Base-by-base conservation (phyloP, 192 early-diverging fungal species). In the Chytriomyces sp. region DNA sequence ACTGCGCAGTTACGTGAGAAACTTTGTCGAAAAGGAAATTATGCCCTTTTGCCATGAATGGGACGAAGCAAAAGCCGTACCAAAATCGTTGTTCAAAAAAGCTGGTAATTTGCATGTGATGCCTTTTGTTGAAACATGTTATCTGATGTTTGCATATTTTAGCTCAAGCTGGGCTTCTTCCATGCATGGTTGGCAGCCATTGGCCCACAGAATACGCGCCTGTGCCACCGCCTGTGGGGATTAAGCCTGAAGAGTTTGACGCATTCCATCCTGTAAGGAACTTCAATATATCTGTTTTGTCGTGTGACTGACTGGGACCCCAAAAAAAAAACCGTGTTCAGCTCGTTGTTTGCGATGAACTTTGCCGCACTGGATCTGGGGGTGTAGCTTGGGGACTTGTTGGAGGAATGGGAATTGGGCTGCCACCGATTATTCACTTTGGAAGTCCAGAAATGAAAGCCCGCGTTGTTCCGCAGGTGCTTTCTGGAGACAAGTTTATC, bases 31-130 rank as follows among this genome's bases (percentile, higher is more conserved):
- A 50, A 90, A 85, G 49, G 92, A 95, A 61, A 85, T 94, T 49
- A 93, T 90, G 82, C 91, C 92, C 13, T 89, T 84, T 78, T 85
- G 86, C 72, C 88, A 86, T 80, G 93, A 93, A 79, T 94, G 91
- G 94, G 94, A 95, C 77, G 94, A 94, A 81, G 89, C 89, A 48
- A 95, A 93, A 78, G 74, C 88, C 57, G 86, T 94, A 24, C 94
- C 94, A 11, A 89, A 86, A 49, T 82, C 48, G 45, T 57, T 95
- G 26, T 95, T 91, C 79, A 82, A 85, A 67, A 95, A 94, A 82
- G 89, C 90, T 24, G 93, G 77, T 6, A 26, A 13, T 20, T 4
- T 20, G 13, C 57, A 59, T 59, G 20, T 59, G 20, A 16, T n/a
- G 57, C 20, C 57, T 59, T 16, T n/a, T 18, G 1, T 60, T 60